Evolutionary conservation across 2,329 filamentous ascomycete species (phyloP).

Genomic region (Lecanicillium sp.): DNA sequence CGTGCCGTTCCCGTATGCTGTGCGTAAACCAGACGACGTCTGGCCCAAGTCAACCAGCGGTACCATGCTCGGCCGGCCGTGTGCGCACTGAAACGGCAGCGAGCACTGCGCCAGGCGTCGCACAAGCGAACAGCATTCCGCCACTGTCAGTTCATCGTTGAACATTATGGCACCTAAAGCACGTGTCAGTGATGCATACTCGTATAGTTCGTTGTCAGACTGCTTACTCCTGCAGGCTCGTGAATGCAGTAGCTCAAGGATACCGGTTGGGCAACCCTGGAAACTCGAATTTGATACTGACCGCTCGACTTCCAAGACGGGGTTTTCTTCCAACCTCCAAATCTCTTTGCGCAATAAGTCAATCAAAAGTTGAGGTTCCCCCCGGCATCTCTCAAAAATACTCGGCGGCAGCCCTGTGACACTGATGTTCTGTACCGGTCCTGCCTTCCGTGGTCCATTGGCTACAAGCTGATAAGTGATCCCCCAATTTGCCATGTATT

Average conservation of each 20-base stretch:
- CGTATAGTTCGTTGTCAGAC: too few relatives aligned
- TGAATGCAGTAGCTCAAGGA: constrained; percentile 72
- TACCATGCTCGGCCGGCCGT: constrained; percentile 64
- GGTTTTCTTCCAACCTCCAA: constrained; percentile 56
- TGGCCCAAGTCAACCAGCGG: constrained; percentile 50
- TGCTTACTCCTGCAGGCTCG: constrained; percentile 63
- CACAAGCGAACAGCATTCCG: constrained; percentile 56
- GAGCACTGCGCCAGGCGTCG: constrained; percentile 51
- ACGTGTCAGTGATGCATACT: constrained; percentile 10
- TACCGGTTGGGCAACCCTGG: constrained; percentile 63
- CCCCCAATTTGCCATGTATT: constrained; percentile 68
- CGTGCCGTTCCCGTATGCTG: neutral
- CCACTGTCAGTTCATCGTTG: constrained; percentile 58
- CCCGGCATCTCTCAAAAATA: constrained; percentile 69
- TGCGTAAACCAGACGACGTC: neutral
- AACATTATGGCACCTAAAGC: constrained; percentile 68
- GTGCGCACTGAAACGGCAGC: constrained; percentile 80
- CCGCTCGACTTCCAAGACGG: neutral
- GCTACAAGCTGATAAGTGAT: constrained; percentile 52
- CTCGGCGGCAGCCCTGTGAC: constrained; percentile 60
- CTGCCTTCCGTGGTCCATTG: neutral
- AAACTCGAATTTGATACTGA: constrained; percentile 34
- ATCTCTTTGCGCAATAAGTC: constrained; percentile 69
- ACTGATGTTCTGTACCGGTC: constrained; percentile 30
- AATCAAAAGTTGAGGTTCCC: constrained; percentile 65